A percentile compares a stretch with the other conserved stretches of the same genome.
phyloP scores from a whole-genome alignment of 148 eudicot genomes.

The Rhododendron williamsianum region DNA sequence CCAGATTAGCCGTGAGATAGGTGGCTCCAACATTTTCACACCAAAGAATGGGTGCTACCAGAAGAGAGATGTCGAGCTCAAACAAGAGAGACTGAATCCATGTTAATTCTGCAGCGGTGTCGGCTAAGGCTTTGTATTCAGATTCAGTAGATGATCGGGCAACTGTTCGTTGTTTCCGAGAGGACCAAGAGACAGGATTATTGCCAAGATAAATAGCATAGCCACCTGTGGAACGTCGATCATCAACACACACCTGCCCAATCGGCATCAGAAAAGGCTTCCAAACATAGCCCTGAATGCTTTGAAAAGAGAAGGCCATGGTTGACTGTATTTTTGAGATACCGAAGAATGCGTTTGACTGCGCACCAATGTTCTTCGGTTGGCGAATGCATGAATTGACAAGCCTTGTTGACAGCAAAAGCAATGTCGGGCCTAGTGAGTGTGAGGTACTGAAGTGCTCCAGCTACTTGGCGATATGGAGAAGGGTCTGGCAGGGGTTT shows the following conservation, averaged over 20 bases:
- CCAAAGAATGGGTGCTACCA: background rate
- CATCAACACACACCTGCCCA: background rate
- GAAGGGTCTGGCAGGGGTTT: background rate
- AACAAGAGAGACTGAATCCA: background rate
- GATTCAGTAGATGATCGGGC: background rate
- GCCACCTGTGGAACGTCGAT: background rate
- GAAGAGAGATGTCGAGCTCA: background rate
- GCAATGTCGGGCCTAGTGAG: background rate
- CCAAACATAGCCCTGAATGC: background rate
- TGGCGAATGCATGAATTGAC: background rate
- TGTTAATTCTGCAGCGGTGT: background rate
- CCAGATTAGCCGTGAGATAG: constrained; percentile 1
- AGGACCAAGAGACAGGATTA: background rate
- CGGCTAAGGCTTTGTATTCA: background rate
- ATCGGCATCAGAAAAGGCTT: background rate
- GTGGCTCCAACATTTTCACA: constrained; percentile 6
- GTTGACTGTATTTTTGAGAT: background rate
- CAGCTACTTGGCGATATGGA: background rate
- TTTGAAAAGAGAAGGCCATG: background rate
- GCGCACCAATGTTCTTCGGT: background rate
- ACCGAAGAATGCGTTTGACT: background rate
- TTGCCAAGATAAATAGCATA: background rate
- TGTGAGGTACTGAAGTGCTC: background rate
- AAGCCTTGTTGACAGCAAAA: no score
- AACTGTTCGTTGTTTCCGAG: background rate